Percentiles rank a stretch among this genome's conserved stretches.
Conservation (phyloP, 306 rosid genomes). For the Prunus mira region DNA sequence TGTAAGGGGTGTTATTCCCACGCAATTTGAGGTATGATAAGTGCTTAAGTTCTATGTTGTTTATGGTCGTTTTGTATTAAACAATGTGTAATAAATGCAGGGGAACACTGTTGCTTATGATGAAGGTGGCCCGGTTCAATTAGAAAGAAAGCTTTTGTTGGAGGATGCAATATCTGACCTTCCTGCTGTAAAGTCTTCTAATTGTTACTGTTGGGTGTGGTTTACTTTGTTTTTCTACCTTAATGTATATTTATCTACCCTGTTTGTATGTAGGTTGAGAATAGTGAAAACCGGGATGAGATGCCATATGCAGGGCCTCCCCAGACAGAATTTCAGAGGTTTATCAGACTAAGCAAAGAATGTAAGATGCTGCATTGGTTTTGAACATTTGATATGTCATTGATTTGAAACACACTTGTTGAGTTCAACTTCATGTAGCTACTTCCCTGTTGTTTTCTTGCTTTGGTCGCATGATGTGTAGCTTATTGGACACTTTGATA, state of each 20-base stretch:
- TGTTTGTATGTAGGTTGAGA: conserved; percentile 40
- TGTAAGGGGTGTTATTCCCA: conserved; percentile 62
- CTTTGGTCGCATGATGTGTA: no score
- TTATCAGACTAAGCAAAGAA: conserved; percentile 45
- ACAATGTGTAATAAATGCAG: conserved; percentile 28
- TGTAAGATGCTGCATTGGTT: conserved; percentile 34
- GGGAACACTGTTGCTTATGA: conserved; percentile 52
- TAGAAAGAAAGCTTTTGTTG: conserved; percentile 50
- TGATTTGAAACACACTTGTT: not conserved
- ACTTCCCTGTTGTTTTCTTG: no score
- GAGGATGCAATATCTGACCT: conserved; percentile 80
- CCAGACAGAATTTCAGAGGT: conserved; percentile 53
- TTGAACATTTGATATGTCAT: not conserved
- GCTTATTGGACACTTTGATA: no score
- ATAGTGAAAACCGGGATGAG: conserved; percentile 48
- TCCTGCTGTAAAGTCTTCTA: conserved; percentile 44
- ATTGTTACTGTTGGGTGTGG: not conserved
- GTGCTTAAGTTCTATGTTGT: not conserved
- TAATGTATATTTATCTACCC: not conserved
- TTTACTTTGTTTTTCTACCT: not conserved
- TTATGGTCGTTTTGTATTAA: not conserved
- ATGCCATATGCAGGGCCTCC: conserved; percentile 41
- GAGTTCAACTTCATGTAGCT: not conserved
- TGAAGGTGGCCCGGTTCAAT: conserved; percentile 30
- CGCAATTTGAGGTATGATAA: conserved; percentile 61